Percentiles rank a stretch among this genome's conserved stretches.
Evolutionary conservation across 75 land plant genomes (phyloP).

Genomic region (Cunninghamia lanceolata): DNA sequence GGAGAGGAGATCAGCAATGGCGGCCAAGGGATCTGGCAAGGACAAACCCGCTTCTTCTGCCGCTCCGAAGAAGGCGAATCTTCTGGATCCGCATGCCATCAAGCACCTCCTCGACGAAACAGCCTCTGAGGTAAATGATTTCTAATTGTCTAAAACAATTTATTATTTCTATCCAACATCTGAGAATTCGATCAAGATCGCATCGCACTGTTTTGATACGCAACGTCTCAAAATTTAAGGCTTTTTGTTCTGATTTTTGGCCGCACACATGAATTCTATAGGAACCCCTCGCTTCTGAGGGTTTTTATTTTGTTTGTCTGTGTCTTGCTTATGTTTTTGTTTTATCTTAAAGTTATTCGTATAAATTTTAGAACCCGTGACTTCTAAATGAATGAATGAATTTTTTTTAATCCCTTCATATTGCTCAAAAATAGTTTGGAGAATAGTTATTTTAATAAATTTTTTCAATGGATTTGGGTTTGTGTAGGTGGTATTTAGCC

Average conservation of each 20-base stretch:
- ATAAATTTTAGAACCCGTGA: background rate
- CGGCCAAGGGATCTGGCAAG: slow-evolving; percentile 13
- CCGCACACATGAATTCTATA: background rate
- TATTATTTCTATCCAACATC: background rate
- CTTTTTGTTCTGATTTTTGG: background rate
- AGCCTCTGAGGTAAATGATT: slow-evolving; percentile 65
- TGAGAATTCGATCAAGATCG: background rate
- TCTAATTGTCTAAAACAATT: background rate
- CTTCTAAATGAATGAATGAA: background rate
- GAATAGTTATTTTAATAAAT: background rate
- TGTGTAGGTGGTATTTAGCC: slow-evolving; percentile 60
- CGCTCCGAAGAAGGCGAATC: slow-evolving; percentile 79
- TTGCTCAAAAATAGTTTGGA: background rate
- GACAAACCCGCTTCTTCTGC: slow-evolving; percentile 3
- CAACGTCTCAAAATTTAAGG: background rate
- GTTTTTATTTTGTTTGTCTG: background rate
- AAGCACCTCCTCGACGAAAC: slow-evolving; percentile 93
- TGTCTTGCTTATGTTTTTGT: background rate
- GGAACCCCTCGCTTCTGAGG: no score
- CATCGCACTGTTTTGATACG: background rate
- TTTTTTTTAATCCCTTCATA: background rate
- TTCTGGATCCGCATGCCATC: slow-evolving; percentile 80
- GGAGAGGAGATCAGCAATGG: background rate
- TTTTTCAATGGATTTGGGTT: slow-evolving; percentile 1
- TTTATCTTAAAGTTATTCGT: background rate